Base-by-base conservation (phyloP, 768 basidiomycete species). In the Pulveroboletus frians region DNA sequence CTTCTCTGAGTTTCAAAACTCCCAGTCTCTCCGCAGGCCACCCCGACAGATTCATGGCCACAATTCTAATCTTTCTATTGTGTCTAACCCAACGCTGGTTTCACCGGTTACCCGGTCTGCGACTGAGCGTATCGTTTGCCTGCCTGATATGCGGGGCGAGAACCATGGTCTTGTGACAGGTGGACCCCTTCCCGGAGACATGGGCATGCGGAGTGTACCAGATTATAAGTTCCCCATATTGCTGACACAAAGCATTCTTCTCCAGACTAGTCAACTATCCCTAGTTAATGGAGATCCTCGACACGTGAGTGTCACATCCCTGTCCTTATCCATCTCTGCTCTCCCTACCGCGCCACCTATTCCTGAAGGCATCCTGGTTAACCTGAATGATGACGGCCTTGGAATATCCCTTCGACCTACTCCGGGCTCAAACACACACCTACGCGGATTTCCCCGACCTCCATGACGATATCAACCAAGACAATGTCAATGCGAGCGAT, bases 281-380 rank as follows among this genome's bases (percentile, higher is more conserved):
- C 66, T 67, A 63, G 9, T 44, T 67, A 49, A 67, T 61, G 8
- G 67, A 67, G 66, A 55, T 69, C 47, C 66, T 67, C 31, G 67
- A 69, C 47, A 65, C 62, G 51, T 58, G 61, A 1, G 21, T 39
- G 39, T 43, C 23, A 6, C 61, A 39, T 1, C 48, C 55, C 9
- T 18, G 20, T 6, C 48, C 51, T 7, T 55, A 53, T 45, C 51
- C 55, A 18, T 63, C 2, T 62, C 62, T 11, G 42, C 39, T 29
- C 9, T 55, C 3, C 62, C 62, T 0, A 51, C 54, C 2, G 64
- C 63, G 66, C 53, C 74, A 68, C 61, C 58, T 70, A 56, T 77
- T 70, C 46, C 67, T 71, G 49, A 82, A 54, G 81, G 79, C 3
- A 60, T 80, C 17, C 65, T 82, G 26, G 82, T 83, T 50, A 77